Percentiles rank a stretch among this genome's conserved stretches.
These are phyloP conservation scores for Thamnidium elegans DNA, from an alignment of 192 early-diverging fungal species.

Conservation along the genomic window DNA sequence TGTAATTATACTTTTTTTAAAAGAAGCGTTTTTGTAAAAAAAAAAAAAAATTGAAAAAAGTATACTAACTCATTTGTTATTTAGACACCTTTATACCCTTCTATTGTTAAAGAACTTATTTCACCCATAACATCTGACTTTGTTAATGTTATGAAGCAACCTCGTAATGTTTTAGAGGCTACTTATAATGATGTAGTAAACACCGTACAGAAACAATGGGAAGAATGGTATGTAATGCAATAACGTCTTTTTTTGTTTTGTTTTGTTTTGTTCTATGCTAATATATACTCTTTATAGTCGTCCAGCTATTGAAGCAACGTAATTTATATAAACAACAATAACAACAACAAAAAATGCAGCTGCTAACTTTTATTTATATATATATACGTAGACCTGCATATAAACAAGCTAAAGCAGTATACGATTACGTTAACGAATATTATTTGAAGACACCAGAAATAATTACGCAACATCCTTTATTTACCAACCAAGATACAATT, in stretches of 20 bases:
- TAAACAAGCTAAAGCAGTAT: slow-evolving; percentile 3
- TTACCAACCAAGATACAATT: slow-evolving; percentile 30
- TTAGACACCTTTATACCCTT: slow-evolving; percentile 15
- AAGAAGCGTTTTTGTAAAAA: too few species aligned
- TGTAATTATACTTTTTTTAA: not conserved
- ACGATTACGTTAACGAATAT: not conserved
- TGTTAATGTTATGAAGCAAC: not conserved
- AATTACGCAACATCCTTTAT: not conserved
- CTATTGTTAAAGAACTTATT: slow-evolving; percentile 5
- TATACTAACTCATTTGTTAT: not conserved
- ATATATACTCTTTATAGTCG: not conserved
- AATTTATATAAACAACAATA: not conserved
- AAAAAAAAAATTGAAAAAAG: not conserved
- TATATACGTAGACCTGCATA: not conserved
- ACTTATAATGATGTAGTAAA: not conserved
- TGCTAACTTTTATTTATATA: not conserved
- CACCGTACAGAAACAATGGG: slow-evolving; percentile 1
- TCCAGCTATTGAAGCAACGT: slow-evolving; percentile 16
- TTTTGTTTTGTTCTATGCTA: not conserved
- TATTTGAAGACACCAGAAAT: not conserved
- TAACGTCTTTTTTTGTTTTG: too few species aligned
- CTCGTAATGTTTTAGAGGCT: not conserved
- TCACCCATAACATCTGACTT: not conserved
- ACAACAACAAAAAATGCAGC: too few species aligned
- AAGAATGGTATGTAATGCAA: not conserved